A percentile compares a stretch with the other conserved stretches of the same genome.
Evolutionary conservation across 805 yeast species (phyloP).

Genomic region (Candida gorgasii): DNA sequence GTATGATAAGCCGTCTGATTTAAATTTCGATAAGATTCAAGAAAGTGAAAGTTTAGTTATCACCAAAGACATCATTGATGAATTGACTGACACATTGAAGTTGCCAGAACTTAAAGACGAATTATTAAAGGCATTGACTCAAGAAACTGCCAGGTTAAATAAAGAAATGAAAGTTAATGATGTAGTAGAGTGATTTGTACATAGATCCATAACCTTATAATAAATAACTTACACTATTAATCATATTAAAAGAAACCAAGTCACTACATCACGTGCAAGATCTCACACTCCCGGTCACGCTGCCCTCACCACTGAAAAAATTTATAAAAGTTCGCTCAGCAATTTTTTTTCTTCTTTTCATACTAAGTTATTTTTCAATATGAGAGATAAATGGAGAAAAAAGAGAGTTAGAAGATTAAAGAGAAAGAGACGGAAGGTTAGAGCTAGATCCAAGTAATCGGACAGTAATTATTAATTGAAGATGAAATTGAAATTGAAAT

Average conservation of each 20-base stretch:
- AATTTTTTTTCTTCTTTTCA: conserved; percentile 20
- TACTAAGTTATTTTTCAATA: conserved; percentile 41
- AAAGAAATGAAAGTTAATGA: conserved; percentile 19
- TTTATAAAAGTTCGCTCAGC: conserved; percentile 9
- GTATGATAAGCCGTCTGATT: conserved; percentile 7
- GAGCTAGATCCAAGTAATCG: conserved; percentile 99
- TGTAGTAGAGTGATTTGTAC: conserved; percentile 16
- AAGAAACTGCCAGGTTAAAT: conserved; percentile 44
- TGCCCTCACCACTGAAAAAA: conserved; percentile 5
- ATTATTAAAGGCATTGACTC: conserved; percentile 53
- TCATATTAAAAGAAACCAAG: too few species aligned
- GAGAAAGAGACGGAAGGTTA: conserved; percentile 99
- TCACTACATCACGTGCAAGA: conserved; percentile 8
- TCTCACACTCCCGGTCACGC: too few species aligned
- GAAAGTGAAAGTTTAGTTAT: conserved; percentile 42
- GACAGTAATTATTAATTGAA: conserved; percentile 21
- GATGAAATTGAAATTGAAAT: conserved; percentile 4
- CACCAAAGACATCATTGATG: conserved; percentile 46
- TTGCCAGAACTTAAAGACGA: conserved; percentile 45
- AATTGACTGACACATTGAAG: conserved; percentile 45
- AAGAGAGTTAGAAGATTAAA: conserved; percentile 99
- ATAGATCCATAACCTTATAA: background rate
- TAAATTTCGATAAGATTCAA: conserved; percentile 14
- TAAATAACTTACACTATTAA: background rate
- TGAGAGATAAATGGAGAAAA: conserved; percentile 99